Evolutionary conservation across 2,329 filamentous ascomycete species (phyloP).

Genomic region (Aureobasidium sp.): DNA sequence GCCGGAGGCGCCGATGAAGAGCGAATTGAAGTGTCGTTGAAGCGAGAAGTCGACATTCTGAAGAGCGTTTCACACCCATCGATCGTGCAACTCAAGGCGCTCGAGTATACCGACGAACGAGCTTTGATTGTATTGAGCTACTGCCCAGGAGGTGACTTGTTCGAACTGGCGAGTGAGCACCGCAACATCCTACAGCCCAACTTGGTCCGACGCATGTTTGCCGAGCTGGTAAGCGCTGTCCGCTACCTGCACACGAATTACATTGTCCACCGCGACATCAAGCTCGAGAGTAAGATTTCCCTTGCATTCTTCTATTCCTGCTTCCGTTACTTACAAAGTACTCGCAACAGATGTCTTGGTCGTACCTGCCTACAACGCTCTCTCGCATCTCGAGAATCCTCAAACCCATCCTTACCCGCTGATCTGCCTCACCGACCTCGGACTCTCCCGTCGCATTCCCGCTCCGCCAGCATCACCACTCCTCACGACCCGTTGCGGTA

Average conservation of each 20-base stretch:
- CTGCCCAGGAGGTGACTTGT: constrained; percentile 88
- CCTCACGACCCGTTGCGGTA: constrained; percentile 88
- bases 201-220: constrained; percentile 75
- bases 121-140: constrained; percentile 84
- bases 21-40: constrained; percentile 83
- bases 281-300: constrained; percentile 74
- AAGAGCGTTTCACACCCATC: constrained; percentile 81
- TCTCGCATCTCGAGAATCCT: constrained; percentile 60
- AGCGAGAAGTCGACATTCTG: constrained; percentile 91
- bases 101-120: constrained; percentile 72
- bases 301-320: not conserved
- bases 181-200: constrained; percentile 56
- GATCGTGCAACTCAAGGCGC: constrained; percentile 82
- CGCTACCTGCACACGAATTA: constrained; percentile 73
- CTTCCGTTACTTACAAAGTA: not conserved
- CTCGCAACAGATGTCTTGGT: constrained; percentile 67
- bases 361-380: constrained; percentile 60
- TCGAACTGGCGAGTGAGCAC: constrained; percentile 75
- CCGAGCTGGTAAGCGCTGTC: constrained; percentile 78
- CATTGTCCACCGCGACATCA: constrained; percentile 95
- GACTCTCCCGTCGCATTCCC: constrained; percentile 75
- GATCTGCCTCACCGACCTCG: constrained; percentile 83
- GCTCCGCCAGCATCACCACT: constrained; percentile 66
- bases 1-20: constrained; percentile 89
- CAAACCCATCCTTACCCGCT: constrained; percentile 69